A percentile compares a stretch with the other conserved stretches of the same genome.
Evolutionary conservation across 129 eudicot species (phyloP).

Genomic region (Smallanthus sonchifolius): DNA sequence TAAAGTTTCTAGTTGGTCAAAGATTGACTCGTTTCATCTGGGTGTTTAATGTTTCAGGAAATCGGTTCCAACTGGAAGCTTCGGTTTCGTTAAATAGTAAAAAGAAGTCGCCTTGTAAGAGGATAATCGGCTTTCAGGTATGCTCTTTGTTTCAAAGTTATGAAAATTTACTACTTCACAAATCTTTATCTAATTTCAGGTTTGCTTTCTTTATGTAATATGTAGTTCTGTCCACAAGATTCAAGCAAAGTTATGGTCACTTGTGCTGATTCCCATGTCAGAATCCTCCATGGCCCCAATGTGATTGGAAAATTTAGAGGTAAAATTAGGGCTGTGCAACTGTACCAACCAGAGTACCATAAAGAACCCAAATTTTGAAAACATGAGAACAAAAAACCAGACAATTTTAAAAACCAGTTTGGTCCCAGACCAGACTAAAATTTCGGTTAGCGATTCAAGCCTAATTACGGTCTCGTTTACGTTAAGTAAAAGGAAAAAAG

Average conservation of each 20-base stretch:
- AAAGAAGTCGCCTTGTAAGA: constrained; percentile 72
- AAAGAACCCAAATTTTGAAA: neutral
- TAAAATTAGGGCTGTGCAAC: constrained; percentile 1
- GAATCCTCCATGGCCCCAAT: constrained; percentile 58
- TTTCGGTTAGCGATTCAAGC: neutral
- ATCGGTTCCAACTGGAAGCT: constrained; percentile 65
- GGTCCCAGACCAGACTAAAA: neutral
- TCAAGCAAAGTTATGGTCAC: constrained; percentile 80
- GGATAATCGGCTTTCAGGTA: constrained; percentile 91
- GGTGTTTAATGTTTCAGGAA: constrained; percentile 39
- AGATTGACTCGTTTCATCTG: neutral
- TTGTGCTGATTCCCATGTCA: constrained; percentile 81
- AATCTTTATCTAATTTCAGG: neutral
- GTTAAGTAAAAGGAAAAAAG: no score
- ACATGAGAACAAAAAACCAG: neutral
- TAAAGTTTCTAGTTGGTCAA: neutral
- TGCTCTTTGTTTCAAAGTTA: neutral
- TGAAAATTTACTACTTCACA: neutral
- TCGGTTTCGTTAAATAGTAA: constrained; percentile 54
- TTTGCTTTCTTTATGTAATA: neutral
- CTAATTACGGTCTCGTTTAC: neutral
- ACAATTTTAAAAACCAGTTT: neutral
- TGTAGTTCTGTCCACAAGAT: constrained; percentile 77
- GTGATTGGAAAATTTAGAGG: constrained; percentile 76
- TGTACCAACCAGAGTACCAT: neutral